Percentiles rank a stretch among this genome's conserved stretches.
Conservation (phyloP, 2,329 filamentous ascomycete genomes). For the Teratosphaeriaceae sp. region DNA sequence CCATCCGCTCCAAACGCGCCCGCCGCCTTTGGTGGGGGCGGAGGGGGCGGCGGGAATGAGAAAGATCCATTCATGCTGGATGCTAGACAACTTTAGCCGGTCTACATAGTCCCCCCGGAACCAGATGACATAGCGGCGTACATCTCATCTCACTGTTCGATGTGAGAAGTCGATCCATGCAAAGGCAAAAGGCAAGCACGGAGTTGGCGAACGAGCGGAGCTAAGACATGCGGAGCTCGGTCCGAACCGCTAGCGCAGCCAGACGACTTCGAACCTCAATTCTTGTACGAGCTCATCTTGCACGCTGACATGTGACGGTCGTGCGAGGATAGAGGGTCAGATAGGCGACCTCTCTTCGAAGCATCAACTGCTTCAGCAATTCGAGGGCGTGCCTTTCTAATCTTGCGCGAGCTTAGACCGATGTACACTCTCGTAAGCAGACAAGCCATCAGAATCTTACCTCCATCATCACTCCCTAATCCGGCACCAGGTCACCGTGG, state of each 20-base stretch:
- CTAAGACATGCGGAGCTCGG: constrained; percentile 1
- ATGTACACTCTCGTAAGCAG: constrained; percentile 23
- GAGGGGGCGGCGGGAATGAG: constrained; percentile 45
- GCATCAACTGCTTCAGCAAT: no score
- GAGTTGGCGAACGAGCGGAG: neutral
- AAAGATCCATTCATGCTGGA: constrained; percentile 21
- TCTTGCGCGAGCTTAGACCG: neutral
- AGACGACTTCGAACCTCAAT: neutral
- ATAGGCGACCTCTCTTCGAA: no score
- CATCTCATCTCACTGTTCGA: no score
- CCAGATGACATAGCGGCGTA: no score
- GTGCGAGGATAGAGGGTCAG: no score
- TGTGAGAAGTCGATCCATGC: no score
- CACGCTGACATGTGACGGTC: no score
- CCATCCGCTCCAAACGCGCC: neutral
- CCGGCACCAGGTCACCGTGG: constrained; percentile 82
- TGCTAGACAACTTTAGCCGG: neutral
- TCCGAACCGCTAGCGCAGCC: neutral
- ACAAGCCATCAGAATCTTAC: neutral
- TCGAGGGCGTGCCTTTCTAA: no score
- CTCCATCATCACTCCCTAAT: neutral
- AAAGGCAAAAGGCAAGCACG: neutral
- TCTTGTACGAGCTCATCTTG: neutral
- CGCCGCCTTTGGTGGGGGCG: constrained; percentile 30
- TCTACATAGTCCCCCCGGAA: no score